These are phyloP conservation scores for Blastomyces silverae DNA, from an alignment of 2,329 filamentous ascomycete genomes.

Conservation along the genomic window DNA sequence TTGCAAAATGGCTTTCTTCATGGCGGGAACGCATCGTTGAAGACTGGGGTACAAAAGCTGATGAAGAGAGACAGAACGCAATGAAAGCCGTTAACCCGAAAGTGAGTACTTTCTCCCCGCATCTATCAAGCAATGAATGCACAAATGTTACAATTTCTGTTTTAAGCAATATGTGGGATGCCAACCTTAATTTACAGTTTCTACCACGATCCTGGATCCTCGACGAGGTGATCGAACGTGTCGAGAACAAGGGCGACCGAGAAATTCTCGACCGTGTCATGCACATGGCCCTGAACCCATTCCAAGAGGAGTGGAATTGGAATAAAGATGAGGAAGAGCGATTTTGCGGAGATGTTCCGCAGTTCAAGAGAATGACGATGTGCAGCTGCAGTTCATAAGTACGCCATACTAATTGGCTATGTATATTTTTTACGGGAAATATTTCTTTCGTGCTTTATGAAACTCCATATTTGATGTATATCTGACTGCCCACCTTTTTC, in stretches of 20 bases:
- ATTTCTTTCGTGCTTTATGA: background rate
- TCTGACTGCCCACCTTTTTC: background rate
- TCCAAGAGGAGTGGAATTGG: slow-evolving; percentile 60
- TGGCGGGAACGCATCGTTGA: slow-evolving; percentile 67
- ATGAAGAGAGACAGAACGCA: slow-evolving; percentile 57
- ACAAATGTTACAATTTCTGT: background rate
- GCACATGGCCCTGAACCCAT: slow-evolving; percentile 77
- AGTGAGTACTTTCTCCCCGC: slow-evolving; percentile 28
- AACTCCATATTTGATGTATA: background rate
- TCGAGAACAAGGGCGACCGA: slow-evolving; percentile 76
- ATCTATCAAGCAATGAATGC: background rate
- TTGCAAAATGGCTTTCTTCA: slow-evolving; percentile 72
- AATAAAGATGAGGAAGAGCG: slow-evolving; percentile 68
- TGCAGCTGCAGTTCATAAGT: slow-evolving; percentile 84
- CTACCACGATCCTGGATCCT: slow-evolving; percentile 85
- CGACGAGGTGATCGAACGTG: slow-evolving; percentile 83
- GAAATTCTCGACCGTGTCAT: slow-evolving; percentile 71
- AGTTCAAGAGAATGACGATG: slow-evolving; percentile 71
- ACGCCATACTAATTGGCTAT: background rate
- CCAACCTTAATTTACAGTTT: slow-evolving; percentile 48
- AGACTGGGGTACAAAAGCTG: slow-evolving; percentile 62
- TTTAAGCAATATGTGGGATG: background rate
- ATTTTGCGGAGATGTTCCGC: slow-evolving; percentile 80
- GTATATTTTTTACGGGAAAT: background rate
- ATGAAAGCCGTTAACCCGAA: slow-evolving; percentile 91